Percentiles rank a stretch among this genome's conserved stretches.
Evolutionary conservation across 805 yeast species (phyloP).

Genomic region (Yamadazyma ubonensis): DNA sequence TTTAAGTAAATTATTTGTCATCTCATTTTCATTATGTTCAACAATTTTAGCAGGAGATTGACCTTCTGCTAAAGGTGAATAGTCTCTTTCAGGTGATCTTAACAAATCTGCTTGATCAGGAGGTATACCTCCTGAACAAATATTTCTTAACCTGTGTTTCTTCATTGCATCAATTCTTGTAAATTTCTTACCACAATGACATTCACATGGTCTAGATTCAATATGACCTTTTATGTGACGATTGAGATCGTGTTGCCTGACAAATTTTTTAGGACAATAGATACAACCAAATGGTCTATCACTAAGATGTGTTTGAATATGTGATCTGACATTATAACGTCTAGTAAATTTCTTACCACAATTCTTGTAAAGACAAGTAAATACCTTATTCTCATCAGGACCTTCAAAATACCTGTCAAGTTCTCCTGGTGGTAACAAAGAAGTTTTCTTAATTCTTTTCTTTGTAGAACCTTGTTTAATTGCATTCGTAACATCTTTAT

Average conservation of each 20-base stretch:
- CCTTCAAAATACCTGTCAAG: conserved; percentile 82
- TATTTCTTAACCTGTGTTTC: conserved; percentile 75
- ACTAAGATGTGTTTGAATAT: conserved; percentile 92
- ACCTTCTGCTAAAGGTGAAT: conserved; percentile 4
- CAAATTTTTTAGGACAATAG: conserved; percentile 81
- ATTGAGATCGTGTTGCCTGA: conserved; percentile 90
- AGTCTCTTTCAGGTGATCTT: conserved; percentile 9
- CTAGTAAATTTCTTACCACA: conserved; percentile 86
- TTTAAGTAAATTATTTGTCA: conserved; percentile 8
- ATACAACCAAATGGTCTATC: conserved; percentile 89
- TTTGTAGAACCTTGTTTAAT: conserved; percentile 48
- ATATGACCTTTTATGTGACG: conserved; percentile 88
- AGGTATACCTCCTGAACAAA: conserved; percentile 74
- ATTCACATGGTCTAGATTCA: conserved; percentile 61
- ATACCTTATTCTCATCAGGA: conserved; percentile 69
- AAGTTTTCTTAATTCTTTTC: conserved; percentile 51
- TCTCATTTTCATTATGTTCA: conserved; percentile 8
- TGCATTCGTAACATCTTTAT: conserved; percentile 27
- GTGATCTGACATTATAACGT: conserved; percentile 89
- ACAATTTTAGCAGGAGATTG: conserved; percentile 6
- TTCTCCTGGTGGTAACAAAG: conserved; percentile 85
- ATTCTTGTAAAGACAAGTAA: conserved; percentile 67
- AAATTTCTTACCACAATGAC: conserved; percentile 94
- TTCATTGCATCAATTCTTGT: conserved; percentile 85
- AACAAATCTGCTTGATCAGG: conserved; percentile 9